Base-by-base conservation (phyloP, 306 rosid genomes). In the Vigna unguiculata region DNA sequence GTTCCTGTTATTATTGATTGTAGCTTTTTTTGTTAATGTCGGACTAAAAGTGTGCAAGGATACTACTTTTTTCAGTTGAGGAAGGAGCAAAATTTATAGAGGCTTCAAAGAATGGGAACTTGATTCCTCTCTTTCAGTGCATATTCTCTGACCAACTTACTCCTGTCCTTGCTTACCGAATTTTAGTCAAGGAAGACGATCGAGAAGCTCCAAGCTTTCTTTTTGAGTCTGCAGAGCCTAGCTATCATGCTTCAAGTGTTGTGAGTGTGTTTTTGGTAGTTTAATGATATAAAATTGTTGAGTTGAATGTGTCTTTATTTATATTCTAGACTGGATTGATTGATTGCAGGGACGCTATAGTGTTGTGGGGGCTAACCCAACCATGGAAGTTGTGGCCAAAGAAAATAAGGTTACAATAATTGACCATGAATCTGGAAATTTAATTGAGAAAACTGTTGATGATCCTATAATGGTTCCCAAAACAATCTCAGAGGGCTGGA, bases 121-220 rank as follows among this genome's bases (percentile, higher is more conserved):
- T 93, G 83, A 76, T 93, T 68, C 96, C 97, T 6, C 78, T 93
- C 51, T 75, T 57, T 68, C 85, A 71, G 24, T 85, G 96, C 81
- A 82, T 93, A 53, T 93, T 93, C 84, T 81, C 91, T 13, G 97
- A 93, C 61, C 96, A 93, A 38, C 96, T 93, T 11, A 91, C 94
- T 17, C 97, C 98, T 19, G 78, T 93, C 46, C 85, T 91, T 34
- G 97, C 93, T n/a, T 93, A 93, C 52, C 95, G 97, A 24, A 69
- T 81, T 55, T 74, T 93, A 63, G 96, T 90, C 41, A 86, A 84
- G 36, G 92, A 91, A 71, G 91, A 88, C 36, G 97, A 93, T 64
- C 36, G 89, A 28, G 96, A 91, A 17, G 80, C 97, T 83, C 97
- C 97, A 1, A 93, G 98, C 79, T 93, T 93, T 87, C 91, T 93